phyloP scores from a whole-genome alignment of 2,329 filamentous ascomycete species.

The Ceratocystis ficicola region DNA sequence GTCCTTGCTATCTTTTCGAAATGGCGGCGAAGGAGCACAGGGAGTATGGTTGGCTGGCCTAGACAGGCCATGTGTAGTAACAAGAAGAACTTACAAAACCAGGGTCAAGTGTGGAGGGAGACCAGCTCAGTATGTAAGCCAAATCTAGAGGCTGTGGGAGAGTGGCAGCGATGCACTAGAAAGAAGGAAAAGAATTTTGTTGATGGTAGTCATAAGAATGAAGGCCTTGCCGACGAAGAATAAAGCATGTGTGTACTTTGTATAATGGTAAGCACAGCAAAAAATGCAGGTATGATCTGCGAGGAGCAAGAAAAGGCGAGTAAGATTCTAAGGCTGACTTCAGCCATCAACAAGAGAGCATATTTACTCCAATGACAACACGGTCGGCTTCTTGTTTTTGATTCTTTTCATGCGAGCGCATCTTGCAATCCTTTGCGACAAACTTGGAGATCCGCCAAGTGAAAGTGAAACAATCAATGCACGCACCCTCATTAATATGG shows the following conservation, averaged over 20 bases:
- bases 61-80: not conserved
- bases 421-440: slow-evolving; percentile 6
- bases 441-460: not conserved
- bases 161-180: not conserved
- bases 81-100: not conserved
- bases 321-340: not conserved
- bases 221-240: not conserved
- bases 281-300: not conserved
- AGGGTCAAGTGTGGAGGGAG: slow-evolving; percentile 1
- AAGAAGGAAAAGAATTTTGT: not conserved
- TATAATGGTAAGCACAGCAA: not conserved
- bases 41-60: not conserved
- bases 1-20: not conserved
- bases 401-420: not conserved
- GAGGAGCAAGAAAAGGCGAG: not conserved
- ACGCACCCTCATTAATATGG: not conserved
- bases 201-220: not conserved
- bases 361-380: not conserved
- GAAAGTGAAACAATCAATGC: not conserved
- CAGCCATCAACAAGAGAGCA: not conserved
- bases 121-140: not conserved
- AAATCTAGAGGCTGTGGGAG: not conserved
- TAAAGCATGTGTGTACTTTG: not conserved
- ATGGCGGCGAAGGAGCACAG: slow-evolving; percentile 1
- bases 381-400: not conserved